A percentile compares a stretch with the other conserved stretches of the same genome.
These are phyloP conservation scores for Suillus variegatus DNA, from an alignment of 768 basidiomycete genomes.

Conservation along the genomic window DNA sequence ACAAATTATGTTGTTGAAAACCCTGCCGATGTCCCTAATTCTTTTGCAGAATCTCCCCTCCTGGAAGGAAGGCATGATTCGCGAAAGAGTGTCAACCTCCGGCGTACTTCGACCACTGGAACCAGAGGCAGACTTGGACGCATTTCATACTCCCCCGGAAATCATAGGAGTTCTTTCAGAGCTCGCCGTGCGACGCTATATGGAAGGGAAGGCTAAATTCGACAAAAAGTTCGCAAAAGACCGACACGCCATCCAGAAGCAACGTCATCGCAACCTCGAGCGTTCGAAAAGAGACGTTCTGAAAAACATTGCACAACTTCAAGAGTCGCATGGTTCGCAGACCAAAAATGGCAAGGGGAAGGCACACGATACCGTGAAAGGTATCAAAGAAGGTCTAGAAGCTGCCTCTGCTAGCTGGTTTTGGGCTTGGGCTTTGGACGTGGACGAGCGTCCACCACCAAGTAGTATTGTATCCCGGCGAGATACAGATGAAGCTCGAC, in stretches of 20 bases:
- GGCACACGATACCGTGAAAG: conserved; percentile 20
- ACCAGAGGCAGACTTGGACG: conserved; percentile 61
- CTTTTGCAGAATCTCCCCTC: conserved; percentile 32
- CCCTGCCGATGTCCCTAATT: conserved; percentile 8
- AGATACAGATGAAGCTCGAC: conserved; percentile 80
- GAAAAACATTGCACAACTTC: conserved; percentile 52
- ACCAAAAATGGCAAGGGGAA: conserved; percentile 21
- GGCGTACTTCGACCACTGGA: conserved; percentile 88
- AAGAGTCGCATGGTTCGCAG: conserved; percentile 15
- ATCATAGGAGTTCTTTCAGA: conserved; percentile 78
- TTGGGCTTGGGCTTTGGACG: conserved; percentile 87
- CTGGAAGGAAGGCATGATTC: conserved; percentile 72
- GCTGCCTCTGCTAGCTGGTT: conserved; percentile 60
- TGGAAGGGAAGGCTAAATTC: conserved; percentile 59
- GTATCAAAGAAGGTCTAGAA: conserved; percentile 34
- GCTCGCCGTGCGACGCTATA: conserved; percentile 72
- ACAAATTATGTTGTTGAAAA: neutral
- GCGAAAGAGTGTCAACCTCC: conserved; percentile 83
- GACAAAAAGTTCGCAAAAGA: conserved; percentile 67
- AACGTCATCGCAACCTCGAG: conserved; percentile 65
- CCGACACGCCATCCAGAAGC: conserved; percentile 59
- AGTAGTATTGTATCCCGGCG: conserved; percentile 89
- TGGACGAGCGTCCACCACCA: conserved; percentile 82
- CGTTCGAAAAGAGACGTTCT: conserved; percentile 63
- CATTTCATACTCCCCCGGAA: conserved; percentile 63